These are phyloP conservation scores for Musa itinerans DNA, from an alignment of 176 grass and related monocot genomes.

Conservation along the genomic window DNA sequence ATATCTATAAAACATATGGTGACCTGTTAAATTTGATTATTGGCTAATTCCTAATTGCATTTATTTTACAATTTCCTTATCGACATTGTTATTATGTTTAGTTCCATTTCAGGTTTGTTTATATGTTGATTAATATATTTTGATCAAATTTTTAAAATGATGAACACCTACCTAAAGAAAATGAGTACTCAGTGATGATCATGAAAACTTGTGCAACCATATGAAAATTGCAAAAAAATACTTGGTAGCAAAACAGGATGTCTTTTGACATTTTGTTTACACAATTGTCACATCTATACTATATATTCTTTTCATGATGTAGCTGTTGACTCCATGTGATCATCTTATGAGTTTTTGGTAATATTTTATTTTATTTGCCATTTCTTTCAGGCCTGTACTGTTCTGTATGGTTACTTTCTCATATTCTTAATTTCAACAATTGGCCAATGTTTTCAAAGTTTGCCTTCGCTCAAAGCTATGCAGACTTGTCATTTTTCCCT, in stretches of 20 bases:
- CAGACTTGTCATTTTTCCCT: neutral
- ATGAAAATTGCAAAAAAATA: neutral
- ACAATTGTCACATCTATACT: neutral
- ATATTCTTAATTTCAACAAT: neutral
- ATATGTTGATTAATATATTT: neutral
- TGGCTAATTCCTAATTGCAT: neutral
- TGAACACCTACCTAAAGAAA: neutral
- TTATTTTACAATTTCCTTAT: too few relatives aligned
- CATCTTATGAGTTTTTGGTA: neutral
- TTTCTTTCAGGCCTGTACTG: neutral
- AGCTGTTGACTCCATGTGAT: neutral
- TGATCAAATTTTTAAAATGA: neutral
- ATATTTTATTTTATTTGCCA: neutral
- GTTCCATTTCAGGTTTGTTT: neutral
- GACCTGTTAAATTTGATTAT: neutral
- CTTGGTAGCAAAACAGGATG: neutral
- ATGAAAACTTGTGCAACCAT: neutral
- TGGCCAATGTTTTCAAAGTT: neutral
- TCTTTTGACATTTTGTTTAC: neutral
- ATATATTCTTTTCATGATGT: neutral
- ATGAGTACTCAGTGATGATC: neutral
- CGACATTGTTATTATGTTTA: too few relatives aligned
- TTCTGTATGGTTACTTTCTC: neutral
- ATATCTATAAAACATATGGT: too few relatives aligned
- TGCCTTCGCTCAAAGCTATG: neutral